Conservation (phyloP, 2,329 filamentous ascomycete genomes). For the Sarocladium oryzae region DNA sequence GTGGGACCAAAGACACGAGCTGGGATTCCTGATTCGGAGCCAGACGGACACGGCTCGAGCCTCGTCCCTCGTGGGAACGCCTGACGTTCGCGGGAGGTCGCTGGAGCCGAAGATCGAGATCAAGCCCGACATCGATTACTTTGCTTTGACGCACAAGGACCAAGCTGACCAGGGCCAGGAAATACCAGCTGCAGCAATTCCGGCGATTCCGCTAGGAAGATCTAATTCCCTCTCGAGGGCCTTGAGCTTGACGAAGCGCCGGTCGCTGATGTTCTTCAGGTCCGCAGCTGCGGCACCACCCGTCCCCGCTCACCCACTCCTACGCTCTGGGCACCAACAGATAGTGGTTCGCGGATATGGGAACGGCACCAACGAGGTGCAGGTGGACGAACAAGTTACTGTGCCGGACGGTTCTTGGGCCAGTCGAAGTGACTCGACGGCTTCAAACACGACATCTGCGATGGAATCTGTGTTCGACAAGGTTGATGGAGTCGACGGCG, state of each 20-base stretch:
- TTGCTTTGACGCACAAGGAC: constrained; percentile 34
- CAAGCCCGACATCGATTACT: constrained; percentile 51
- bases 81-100: neutral
- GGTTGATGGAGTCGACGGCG: constrained; percentile 12
- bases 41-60: constrained; percentile 21
- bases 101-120: constrained; percentile 31
- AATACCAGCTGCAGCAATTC: neutral
- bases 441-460: constrained; percentile 18
- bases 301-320: neutral
- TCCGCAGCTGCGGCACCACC: constrained; percentile 15
- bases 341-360: constrained; percentile 49
- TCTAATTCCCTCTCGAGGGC: constrained; percentile 24
- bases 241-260: constrained; percentile 27
- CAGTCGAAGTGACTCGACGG: constrained; percentile 20
- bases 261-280: constrained; percentile 26
- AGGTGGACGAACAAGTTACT: constrained; percentile 13
- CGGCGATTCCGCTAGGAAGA: constrained; percentile 13
- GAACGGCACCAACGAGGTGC: constrained; percentile 41
- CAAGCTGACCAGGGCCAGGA: neutral
- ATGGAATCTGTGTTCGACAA: constrained; percentile 22
- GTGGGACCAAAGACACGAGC: constrained; percentile 32
- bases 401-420: constrained; percentile 12
- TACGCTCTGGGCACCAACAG: constrained; percentile 34
- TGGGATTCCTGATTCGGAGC: constrained; percentile 21
- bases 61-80: constrained; percentile 1